phyloP scores from a whole-genome alignment of 768 basidiomycete species.

The Amanita rubescens region DNA sequence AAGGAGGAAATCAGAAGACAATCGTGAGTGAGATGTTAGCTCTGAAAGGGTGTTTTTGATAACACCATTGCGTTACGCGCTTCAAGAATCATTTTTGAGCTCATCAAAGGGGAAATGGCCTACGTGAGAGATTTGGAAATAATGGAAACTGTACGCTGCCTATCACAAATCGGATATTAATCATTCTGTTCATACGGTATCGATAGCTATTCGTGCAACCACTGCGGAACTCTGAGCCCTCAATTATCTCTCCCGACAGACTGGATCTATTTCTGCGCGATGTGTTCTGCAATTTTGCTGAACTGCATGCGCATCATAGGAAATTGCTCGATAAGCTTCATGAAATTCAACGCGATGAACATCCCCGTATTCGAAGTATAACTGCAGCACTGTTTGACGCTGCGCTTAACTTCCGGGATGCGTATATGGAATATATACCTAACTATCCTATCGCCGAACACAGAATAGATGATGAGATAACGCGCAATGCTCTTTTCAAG shows the following conservation, averaged over 20 bases:
- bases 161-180: background rate
- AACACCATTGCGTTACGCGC: background rate
- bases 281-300: constrained; percentile 83
- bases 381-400: constrained; percentile 84
- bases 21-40: constrained; percentile 70
- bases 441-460: constrained; percentile 90
- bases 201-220: constrained; percentile 76
- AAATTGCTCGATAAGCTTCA: constrained; percentile 74
- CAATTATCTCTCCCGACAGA: constrained; percentile 66
- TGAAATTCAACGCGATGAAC: constrained; percentile 83
- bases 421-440: constrained; percentile 90
- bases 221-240: constrained; percentile 62
- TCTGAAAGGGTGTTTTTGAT: background rate
- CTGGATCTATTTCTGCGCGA: constrained; percentile 76
- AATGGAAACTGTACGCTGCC: constrained; percentile 58
- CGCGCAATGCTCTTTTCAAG: constrained; percentile 73
- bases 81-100: constrained; percentile 85
- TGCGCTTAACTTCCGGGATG: constrained; percentile 85
- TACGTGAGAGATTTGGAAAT: constrained; percentile 90
- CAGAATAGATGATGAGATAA: constrained; percentile 83
- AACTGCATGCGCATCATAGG: constrained; percentile 68
- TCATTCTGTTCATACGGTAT: constrained; percentile 3
- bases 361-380: constrained; percentile 69
- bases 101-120: constrained; percentile 94
- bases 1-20: constrained; percentile 82